Percentiles rank a stretch among this genome's conserved stretches.
Conservation (phyloP, 768 basidiomycete genomes). For the Gymnopilus junonius region DNA sequence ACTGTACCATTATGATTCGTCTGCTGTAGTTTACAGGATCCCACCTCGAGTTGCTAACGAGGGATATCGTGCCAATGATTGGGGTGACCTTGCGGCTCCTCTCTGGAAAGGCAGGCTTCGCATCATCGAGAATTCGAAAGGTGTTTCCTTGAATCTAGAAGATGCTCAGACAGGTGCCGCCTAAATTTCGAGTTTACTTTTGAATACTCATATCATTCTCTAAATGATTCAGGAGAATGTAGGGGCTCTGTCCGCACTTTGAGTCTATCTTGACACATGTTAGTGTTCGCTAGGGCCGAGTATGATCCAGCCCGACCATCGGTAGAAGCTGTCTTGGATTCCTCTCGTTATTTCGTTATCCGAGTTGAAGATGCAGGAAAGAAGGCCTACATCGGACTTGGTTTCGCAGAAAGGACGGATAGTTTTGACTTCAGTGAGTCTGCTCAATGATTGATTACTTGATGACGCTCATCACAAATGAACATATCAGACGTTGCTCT, state of each 20-base stretch:
- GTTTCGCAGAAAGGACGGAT: slow-evolving; percentile 86
- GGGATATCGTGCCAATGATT: slow-evolving; percentile 90
- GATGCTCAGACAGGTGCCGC: slow-evolving; percentile 74
- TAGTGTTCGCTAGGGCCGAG: slow-evolving; percentile 87
- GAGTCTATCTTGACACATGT: slow-evolving; percentile 22
- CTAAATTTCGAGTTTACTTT: not conserved
- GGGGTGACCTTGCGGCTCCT: slow-evolving; percentile 84
- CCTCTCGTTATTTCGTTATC: slow-evolving; percentile 93
- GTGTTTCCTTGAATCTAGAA: slow-evolving; percentile 78
- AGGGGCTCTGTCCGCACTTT: slow-evolving; percentile 29
- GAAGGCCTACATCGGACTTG: slow-evolving; percentile 94
- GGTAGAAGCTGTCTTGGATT: slow-evolving; percentile 96
- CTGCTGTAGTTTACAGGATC: slow-evolving; percentile 80
- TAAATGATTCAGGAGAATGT: slow-evolving; percentile 67
- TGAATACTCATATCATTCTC: slow-evolving; percentile 1
- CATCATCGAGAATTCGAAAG: slow-evolving; percentile 76
- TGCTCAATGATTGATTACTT: not conserved
- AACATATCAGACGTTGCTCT: slow-evolving; percentile 70
- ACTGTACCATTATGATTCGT: not conserved
- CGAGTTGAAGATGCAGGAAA: slow-evolving; percentile 87
- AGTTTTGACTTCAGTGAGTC: slow-evolving; percentile 91
- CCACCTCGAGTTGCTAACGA: slow-evolving; percentile 86
- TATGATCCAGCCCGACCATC: slow-evolving; percentile 81
- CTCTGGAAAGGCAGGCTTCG: slow-evolving; percentile 93
- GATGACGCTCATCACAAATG: not conserved